Conservation (phyloP, 371 early-diverging fungal species). For the Massospora cicadina region DNA sequence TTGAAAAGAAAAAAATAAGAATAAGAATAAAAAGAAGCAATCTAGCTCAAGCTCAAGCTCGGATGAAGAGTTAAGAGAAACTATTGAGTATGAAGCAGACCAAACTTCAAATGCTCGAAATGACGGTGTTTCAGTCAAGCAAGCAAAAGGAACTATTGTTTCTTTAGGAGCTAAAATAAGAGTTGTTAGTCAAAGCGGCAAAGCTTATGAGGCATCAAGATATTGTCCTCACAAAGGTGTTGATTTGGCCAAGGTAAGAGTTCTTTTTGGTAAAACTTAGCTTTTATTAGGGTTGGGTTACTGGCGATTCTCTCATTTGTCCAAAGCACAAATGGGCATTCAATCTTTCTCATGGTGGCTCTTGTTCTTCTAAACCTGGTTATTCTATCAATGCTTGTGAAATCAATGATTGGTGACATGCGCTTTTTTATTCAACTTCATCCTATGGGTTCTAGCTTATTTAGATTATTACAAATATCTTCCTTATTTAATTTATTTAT, state of each 20-base stretch:
- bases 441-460: too few relatives aligned
- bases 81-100: background rate
- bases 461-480: too few relatives aligned
- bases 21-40: slow-evolving; percentile 2
- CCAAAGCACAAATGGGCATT: slow-evolving; percentile 11
- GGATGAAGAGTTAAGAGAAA: background rate
- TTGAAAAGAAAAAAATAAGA: slow-evolving; percentile 3
- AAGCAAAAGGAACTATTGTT: background rate
- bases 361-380: slow-evolving; percentile 2
- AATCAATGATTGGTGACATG: slow-evolving; percentile 9
- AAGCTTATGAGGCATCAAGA: slow-evolving; percentile 35
- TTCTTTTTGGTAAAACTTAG: background rate
- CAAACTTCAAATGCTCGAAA: background rate
- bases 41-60: background rate
- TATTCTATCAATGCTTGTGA: slow-evolving; percentile 8
- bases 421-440: too few relatives aligned
- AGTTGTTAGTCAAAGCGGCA: slow-evolving; percentile 27
- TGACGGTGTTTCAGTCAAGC: background rate
- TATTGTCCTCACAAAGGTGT: slow-evolving; percentile 47
- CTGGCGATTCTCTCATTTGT: slow-evolving; percentile 7
- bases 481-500: too few relatives aligned
- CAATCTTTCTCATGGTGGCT: background rate
- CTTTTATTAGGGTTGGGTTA: slow-evolving; percentile 3
- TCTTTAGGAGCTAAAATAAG: slow-evolving; percentile 25
- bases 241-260: slow-evolving; percentile 24